phyloP scores from a whole-genome alignment of 495 filamentous ascomycete genomes.

The Hypoxylon fuscum region DNA sequence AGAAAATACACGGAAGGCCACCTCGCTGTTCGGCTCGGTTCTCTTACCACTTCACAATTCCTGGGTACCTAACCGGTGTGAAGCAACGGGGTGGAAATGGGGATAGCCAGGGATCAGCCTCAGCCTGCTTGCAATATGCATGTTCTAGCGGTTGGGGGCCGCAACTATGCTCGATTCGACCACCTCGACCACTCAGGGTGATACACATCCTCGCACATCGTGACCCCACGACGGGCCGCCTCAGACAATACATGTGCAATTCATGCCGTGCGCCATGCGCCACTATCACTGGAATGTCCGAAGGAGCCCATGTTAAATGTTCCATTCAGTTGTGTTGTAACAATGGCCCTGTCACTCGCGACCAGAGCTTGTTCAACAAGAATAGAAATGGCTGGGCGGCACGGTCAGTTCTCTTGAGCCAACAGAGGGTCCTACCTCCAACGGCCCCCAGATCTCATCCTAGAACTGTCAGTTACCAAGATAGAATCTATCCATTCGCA shows the following conservation, averaged over 20 bases:
- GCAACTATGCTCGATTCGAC: slow-evolving; percentile 18
- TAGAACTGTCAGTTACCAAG: not conserved
- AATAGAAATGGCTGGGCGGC: slow-evolving; percentile 25
- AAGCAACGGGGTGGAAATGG: not conserved
- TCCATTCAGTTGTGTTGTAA: not conserved
- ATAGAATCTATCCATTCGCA: slow-evolving; percentile 1
- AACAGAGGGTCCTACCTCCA: slow-evolving; percentile 17
- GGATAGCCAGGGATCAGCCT: too few species aligned
- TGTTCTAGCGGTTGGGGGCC: slow-evolving; percentile 10
- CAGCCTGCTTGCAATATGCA: too few species aligned
- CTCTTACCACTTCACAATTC: too few species aligned
- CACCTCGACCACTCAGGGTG: slow-evolving; percentile 4
- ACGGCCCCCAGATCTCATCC: slow-evolving; percentile 4
- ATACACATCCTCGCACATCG: slow-evolving; percentile 11
- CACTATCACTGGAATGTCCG: not conserved
- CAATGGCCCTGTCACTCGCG: not conserved
- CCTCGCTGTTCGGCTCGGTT: too few species aligned
- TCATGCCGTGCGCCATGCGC: not conserved
- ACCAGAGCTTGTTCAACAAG: slow-evolving; percentile 1
- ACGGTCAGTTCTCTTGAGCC: too few species aligned
- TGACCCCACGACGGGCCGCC: not conserved
- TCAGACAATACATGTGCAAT: not conserved
- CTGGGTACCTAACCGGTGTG: slow-evolving; percentile 1
- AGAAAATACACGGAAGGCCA: too few species aligned
- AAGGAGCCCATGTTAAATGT: not conserved